Conservation (phyloP, 2,329 filamentous ascomycete species). For the Neofusicoccum kwambonambiense region DNA sequence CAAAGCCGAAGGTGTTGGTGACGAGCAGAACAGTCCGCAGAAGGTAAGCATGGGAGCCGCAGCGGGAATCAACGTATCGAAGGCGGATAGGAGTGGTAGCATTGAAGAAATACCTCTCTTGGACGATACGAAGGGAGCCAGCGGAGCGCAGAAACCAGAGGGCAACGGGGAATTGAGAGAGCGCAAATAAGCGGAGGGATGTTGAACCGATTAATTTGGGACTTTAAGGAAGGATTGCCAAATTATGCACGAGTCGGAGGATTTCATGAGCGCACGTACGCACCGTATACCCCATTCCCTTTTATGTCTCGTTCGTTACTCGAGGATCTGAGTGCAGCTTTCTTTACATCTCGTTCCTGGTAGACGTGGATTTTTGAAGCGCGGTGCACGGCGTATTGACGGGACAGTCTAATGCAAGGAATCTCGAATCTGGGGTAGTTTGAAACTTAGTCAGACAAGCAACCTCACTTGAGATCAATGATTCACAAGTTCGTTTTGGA, state of each 20-base stretch:
- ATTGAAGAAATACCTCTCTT: slow-evolving; percentile 61
- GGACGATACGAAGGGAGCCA: slow-evolving; percentile 43
- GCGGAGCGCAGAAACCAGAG: slow-evolving; percentile 16
- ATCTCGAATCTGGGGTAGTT: neutral
- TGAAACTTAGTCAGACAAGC: neutral
- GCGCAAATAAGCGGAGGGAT: slow-evolving; percentile 7
- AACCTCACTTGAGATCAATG: neutral
- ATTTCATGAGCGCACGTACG: slow-evolving; percentile 7
- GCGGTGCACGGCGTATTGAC: neutral
- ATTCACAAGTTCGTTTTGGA: too few relatives aligned
- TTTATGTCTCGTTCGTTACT: neutral
- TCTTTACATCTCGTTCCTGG: neutral
- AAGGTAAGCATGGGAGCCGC: slow-evolving; percentile 12
- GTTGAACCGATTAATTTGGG: too few relatives aligned
- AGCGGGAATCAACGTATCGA: slow-evolving; percentile 9
- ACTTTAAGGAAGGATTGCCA: neutral
- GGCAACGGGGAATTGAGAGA: slow-evolving; percentile 16
- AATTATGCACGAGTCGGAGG: neutral
- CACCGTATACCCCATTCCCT: neutral
- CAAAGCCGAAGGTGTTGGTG: slow-evolving; percentile 1
- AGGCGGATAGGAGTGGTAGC: slow-evolving; percentile 23
- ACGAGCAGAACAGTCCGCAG: slow-evolving; percentile 7
- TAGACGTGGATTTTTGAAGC: neutral
- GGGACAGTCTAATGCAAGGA: too few relatives aligned
- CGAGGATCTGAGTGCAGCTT: neutral